Evolutionary conservation across 306 rosid species (phyloP).

Genomic region (Acmispon strigosus): DNA sequence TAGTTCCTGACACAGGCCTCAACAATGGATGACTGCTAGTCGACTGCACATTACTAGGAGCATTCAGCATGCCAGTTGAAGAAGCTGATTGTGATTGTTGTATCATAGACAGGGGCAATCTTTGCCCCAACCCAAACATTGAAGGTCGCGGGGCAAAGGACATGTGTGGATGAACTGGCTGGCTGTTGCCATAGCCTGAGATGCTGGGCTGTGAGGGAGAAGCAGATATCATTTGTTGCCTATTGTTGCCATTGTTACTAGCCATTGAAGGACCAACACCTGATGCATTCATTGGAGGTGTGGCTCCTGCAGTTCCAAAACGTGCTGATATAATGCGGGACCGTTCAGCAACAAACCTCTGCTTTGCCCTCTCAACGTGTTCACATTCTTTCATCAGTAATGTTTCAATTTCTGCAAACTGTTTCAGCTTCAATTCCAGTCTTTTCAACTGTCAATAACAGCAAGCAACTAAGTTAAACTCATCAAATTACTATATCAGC

Average conservation of each 20-base stretch:
- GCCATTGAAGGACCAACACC: conserved; percentile 70
- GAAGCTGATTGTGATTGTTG: conserved; percentile 64
- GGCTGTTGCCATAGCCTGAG: conserved; percentile 68
- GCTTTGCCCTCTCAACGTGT: conserved; percentile 84
- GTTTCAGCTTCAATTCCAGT: conserved; percentile 95
- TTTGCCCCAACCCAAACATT: conserved; percentile 79
- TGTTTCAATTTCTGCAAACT: conserved; percentile 97
- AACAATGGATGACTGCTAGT: conserved; percentile 63
- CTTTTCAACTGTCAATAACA: conserved; percentile 72
- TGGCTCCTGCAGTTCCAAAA: conserved; percentile 60
- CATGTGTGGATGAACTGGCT: conserved; percentile 75
- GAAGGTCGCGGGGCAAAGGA: conserved; percentile 73
- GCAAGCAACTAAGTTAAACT: conserved; percentile 19
- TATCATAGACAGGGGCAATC: conserved; percentile 76
- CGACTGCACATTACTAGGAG: conserved; percentile 59
- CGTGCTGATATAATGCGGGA: conserved; percentile 59
- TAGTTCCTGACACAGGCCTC: conserved; percentile 85
- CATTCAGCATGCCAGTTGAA: conserved; percentile 63
- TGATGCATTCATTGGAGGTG: conserved; percentile 40
- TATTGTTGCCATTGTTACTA: conserved; percentile 44
- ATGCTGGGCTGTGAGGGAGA: conserved; percentile 82
- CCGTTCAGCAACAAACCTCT: conserved; percentile 79
- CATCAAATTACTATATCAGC: conserved; percentile 1
- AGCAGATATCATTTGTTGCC: conserved; percentile 73
- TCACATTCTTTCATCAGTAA: conserved; percentile 95